Conservation (phyloP, 345 rosid species). For the Sapria himalayana region DNA sequence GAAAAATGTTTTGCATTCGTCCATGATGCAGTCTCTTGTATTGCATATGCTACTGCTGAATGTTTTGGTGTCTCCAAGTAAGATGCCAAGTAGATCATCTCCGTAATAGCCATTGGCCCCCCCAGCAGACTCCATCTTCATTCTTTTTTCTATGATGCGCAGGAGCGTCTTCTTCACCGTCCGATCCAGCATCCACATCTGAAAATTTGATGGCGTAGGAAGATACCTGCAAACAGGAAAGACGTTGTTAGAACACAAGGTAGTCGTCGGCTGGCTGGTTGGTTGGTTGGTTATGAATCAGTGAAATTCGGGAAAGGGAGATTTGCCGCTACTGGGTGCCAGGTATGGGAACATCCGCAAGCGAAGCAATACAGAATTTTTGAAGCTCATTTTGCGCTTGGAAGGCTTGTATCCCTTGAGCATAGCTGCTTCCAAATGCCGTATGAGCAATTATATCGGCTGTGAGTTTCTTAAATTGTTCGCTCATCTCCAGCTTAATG, state of each 20-base stretch:
- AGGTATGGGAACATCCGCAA: conserved; percentile 32
- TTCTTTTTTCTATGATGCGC: conserved; percentile 26
- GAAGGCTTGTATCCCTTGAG: conserved; percentile 56
- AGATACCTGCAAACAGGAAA: conserved; percentile 33
- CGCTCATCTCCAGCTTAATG: conserved; percentile 45
- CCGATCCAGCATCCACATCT: conserved; percentile 54
- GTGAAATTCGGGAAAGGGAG: not conserved
- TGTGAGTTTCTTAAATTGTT: conserved; percentile 41
- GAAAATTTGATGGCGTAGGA: conserved; percentile 47
- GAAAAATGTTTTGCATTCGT: conserved; percentile 84
- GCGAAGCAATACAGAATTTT: conserved; percentile 19
- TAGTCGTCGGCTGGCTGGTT: no score
- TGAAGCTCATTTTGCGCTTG: conserved; percentile 51
- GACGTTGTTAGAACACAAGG: not conserved
- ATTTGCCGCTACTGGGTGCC: conserved; percentile 33
- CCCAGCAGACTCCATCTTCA: conserved; percentile 2
- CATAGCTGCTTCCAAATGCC: conserved; percentile 65
- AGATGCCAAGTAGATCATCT: conserved; percentile 39
- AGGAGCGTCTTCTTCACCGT: conserved; percentile 38
- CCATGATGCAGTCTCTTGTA: no score
- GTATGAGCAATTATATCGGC: conserved; percentile 62
- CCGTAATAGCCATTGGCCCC: conserved; percentile 27
- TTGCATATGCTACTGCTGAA: no score
- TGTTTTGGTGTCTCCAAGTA: conserved; percentile 10
- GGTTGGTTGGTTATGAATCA: not conserved